Percentiles rank a stretch among this genome's conserved stretches.
These are phyloP conservation scores for Rhizophagus clarus DNA, from an alignment of 192 early-diverging fungal species.

Conservation along the genomic window DNA sequence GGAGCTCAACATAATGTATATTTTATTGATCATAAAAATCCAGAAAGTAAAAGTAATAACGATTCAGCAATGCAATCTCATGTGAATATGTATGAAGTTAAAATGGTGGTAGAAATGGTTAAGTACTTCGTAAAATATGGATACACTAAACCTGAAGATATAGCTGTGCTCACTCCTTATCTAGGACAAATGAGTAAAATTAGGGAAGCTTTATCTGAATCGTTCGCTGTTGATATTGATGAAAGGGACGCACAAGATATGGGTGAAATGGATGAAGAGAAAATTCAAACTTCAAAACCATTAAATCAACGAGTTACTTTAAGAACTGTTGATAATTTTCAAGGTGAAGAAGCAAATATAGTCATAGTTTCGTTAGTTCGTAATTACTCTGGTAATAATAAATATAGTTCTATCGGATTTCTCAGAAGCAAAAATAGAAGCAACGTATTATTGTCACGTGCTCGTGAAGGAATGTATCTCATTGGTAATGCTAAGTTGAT, in stretches of 20 bases:
- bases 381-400: constrained; percentile 28
- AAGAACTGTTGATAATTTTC: constrained; percentile 51
- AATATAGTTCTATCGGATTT: constrained; percentile 50
- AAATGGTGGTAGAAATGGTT: constrained; percentile 38
- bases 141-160: constrained; percentile 46
- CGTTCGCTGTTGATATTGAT: constrained; percentile 30
- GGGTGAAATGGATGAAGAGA: constrained; percentile 23
- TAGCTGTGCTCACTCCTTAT: constrained; percentile 43
- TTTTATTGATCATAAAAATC: constrained; percentile 39
- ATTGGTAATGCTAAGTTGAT: constrained; percentile 37
- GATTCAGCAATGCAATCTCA: constrained; percentile 47
- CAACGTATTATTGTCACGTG: constrained; percentile 54
- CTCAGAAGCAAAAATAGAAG: constrained; percentile 57
- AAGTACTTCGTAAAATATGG: constrained; percentile 53
- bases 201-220: constrained; percentile 32
- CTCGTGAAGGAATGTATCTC: no score
- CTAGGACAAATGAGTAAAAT: constrained; percentile 44
- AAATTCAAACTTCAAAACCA: not conserved
- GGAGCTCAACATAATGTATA: constrained; percentile 38
- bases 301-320: constrained; percentile 35
- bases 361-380: constrained; percentile 49
- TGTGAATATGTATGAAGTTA: constrained; percentile 49
- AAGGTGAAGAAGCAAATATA: not conserved
- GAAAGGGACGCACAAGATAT: constrained; percentile 28
- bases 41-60: constrained; percentile 39